These are phyloP conservation scores for Ustilago loliicola DNA, from an alignment of 1,284 basidiomycete species.

Conservation along the genomic window DNA sequence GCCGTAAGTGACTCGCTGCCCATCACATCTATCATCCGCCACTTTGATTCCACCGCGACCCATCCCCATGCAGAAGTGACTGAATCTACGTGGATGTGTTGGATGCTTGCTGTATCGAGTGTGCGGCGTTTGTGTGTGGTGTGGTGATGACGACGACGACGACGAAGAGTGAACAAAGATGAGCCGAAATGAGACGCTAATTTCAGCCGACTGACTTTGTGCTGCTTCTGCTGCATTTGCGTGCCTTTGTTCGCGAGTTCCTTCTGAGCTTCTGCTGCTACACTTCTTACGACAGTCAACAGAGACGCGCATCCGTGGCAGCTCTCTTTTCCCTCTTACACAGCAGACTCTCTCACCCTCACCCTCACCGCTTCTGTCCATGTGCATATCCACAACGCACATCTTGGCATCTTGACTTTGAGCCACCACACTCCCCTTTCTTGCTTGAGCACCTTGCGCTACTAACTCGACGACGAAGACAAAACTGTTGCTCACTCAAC, in stretches of 20 bases:
- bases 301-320: not conserved
- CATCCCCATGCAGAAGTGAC: not conserved
- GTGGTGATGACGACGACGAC: not conserved
- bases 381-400: constrained; percentile 9
- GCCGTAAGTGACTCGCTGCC: not conserved
- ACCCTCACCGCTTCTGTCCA: not conserved
- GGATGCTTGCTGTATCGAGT: not conserved
- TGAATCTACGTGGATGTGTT: too few species aligned
- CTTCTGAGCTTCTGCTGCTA: not conserved
- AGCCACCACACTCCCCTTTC: constrained; percentile 8
- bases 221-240: constrained; percentile 7
- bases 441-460: not conserved
- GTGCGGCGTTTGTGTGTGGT: not conserved
- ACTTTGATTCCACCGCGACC: not conserved
- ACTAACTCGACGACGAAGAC: not conserved
- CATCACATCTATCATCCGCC: not conserved
- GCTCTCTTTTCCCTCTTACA: not conserved
- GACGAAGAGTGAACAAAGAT: not conserved
- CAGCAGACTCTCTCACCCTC: not conserved
- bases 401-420: constrained; percentile 21
- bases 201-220: not conserved
- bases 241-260: constrained; percentile 2
- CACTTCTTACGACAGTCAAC: not conserved
- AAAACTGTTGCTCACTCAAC: not conserved
- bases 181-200: constrained; percentile 3